These are phyloP conservation scores for Toxoplasma gondii DNA, from an alignment of 169 alveolate genomes.

Conservation along the genomic window DNA sequence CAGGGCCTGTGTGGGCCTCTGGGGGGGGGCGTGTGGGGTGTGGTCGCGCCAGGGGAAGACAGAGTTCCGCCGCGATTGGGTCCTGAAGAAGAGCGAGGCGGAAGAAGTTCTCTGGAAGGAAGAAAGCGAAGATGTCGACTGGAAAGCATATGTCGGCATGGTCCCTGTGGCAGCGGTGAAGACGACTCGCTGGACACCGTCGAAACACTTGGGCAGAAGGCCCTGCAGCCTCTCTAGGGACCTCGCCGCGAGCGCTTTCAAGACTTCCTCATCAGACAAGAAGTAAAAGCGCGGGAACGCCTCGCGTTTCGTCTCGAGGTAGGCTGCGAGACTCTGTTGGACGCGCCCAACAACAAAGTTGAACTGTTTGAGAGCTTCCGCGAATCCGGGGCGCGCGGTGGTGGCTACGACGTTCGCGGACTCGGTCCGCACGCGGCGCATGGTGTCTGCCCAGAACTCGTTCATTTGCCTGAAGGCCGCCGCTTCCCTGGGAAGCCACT, in stretches of 20 bases:
- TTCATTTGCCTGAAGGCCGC: neutral
- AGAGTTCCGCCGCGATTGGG: neutral
- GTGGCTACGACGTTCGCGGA: neutral
- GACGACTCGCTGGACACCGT: slow-evolving; percentile 76
- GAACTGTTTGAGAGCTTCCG: neutral
- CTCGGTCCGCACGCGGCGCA: neutral
- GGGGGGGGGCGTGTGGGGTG: neutral
- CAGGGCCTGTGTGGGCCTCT: neutral
- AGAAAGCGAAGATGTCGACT: neutral
- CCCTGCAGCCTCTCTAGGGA: slow-evolving; percentile 77
- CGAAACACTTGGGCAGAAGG: slow-evolving; percentile 83
- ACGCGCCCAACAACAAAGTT: neutral
- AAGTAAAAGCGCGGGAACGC: slow-evolving; percentile 92
- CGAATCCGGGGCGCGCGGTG: neutral
- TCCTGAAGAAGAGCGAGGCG: neutral
- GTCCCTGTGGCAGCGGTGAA: neutral
- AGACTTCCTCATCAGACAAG: slow-evolving; percentile 89
- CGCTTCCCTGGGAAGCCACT: neutral
- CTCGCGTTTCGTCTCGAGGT: slow-evolving; percentile 91
- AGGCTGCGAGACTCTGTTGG: slow-evolving; percentile 70
- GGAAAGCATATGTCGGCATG: neutral
- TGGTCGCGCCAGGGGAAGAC: neutral
- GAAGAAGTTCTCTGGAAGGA: neutral
- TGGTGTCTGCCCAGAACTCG: neutral
- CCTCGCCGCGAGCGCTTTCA: slow-evolving; percentile 85